phyloP scores from a whole-genome alignment of 2,329 filamentous ascomycete genomes.

The Talaromyces sp. region DNA sequence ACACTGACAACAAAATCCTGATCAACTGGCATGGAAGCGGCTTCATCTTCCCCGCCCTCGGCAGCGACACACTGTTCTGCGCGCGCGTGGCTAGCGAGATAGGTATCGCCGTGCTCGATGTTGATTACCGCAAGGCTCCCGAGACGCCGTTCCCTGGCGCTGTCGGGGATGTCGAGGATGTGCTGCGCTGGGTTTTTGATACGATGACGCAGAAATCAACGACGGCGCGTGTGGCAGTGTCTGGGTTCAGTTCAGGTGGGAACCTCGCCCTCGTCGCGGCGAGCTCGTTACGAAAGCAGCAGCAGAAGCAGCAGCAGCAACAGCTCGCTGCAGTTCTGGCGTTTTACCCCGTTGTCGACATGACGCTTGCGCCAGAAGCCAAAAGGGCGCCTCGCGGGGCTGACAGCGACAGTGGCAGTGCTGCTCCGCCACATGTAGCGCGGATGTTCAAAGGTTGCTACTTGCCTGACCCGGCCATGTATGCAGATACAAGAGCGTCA shows the following conservation, averaged over 20 bases:
- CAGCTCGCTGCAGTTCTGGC: conserved; percentile 19
- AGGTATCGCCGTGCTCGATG: conserved; percentile 40
- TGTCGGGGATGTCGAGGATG: conserved; percentile 46
- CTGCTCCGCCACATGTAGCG: conserved; percentile 19
- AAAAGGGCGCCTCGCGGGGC: conserved; percentile 11
- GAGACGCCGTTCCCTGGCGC: conserved; percentile 45
- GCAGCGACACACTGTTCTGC: conserved; percentile 40
- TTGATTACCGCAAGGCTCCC: conserved; percentile 47
- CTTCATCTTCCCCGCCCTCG: conserved; percentile 5
- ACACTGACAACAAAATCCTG: background rate
- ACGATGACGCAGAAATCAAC: background rate
- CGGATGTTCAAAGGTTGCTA: conserved; percentile 24
- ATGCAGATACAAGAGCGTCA: conserved; percentile 21
- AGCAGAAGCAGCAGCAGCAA: conserved; percentile 21
- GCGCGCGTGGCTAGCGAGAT: conserved; percentile 42
- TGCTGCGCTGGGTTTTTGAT: conserved; percentile 9
- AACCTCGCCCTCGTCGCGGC: conserved; percentile 33
- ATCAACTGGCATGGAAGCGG: conserved; percentile 10
- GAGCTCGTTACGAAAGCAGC: conserved; percentile 17
- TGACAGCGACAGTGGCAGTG: conserved; percentile 7
- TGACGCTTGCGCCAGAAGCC: conserved; percentile 12
- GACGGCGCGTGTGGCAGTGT: conserved; percentile 22
- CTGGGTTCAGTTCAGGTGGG: conserved; percentile 38
- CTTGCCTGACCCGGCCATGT: conserved; percentile 20
- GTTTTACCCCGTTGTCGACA: conserved; percentile 27